These are phyloP conservation scores for Uromyces viciae-fabae DNA, from an alignment of 1,284 basidiomycete genomes.

Conservation along the genomic window DNA sequence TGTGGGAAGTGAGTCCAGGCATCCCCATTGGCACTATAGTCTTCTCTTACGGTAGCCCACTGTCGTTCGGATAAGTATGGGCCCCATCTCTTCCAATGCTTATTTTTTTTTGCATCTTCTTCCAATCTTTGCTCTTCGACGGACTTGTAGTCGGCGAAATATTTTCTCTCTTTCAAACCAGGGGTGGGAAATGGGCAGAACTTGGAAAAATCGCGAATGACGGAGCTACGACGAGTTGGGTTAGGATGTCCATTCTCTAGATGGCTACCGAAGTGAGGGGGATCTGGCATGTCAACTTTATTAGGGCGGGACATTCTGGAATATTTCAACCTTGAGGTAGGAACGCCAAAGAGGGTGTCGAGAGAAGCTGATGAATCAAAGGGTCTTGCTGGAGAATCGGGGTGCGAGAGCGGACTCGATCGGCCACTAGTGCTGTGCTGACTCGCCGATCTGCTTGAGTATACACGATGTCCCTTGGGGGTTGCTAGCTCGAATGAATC, in stretches of 20 bases:
- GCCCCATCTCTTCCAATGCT: constrained; percentile 97
- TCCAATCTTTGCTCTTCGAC: constrained; percentile 60
- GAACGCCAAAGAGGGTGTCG: constrained; percentile 38
- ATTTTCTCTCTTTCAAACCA: constrained; percentile 47
- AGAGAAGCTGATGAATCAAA: constrained; percentile 34
- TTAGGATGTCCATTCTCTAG: constrained; percentile 11
- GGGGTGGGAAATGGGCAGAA: constrained; percentile 47
- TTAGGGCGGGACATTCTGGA: constrained; percentile 33
- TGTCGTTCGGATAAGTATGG: constrained; percentile 94
- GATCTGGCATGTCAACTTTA: constrained; percentile 26
- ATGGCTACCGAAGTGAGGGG: constrained; percentile 11
- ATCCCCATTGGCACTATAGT: constrained; percentile 92
- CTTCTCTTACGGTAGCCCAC: constrained; percentile 97
- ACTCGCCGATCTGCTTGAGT: constrained; percentile 19
- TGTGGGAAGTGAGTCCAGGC: constrained; percentile 98
- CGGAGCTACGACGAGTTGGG: constrained; percentile 5
- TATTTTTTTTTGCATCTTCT: constrained; percentile 65
- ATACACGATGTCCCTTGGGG: background rate
- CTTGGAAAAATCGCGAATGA: constrained; percentile 43
- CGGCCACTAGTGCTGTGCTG: constrained; percentile 15
- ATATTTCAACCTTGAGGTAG: constrained; percentile 19
- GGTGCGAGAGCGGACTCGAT: background rate
- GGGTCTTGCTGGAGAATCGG: background rate
- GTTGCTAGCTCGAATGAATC: background rate
- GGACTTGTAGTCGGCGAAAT: constrained; percentile 51